Conservation (phyloP, 2,329 filamentous ascomycete species). For the Apiospora malaysiana region DNA sequence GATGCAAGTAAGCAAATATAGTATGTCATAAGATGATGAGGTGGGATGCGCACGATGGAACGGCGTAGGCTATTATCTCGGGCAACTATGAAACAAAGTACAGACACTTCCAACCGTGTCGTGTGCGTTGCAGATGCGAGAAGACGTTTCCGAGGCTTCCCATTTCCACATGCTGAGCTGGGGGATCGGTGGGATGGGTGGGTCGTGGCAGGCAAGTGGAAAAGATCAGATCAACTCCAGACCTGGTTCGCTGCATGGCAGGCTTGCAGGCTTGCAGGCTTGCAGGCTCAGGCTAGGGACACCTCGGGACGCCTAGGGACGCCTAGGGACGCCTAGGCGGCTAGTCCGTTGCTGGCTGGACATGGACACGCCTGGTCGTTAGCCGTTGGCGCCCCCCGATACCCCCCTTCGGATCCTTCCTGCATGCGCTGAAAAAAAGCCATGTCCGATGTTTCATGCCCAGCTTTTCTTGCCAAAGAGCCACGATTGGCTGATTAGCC, state of each 20-base stretch:
- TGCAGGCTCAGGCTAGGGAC: no score
- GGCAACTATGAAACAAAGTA: background rate
- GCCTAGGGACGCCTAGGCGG: no score
- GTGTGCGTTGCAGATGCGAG: slow-evolving; percentile 8
- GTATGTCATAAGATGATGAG: background rate
- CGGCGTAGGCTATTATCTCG: background rate
- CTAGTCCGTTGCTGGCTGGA: no score
- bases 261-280: no score
- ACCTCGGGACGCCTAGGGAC: no score
- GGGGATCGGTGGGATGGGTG: background rate
- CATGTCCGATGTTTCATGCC: slow-evolving; percentile 5
- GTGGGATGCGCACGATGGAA: background rate
- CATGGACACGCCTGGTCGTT: no score
- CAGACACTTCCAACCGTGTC: background rate
- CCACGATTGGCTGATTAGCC: background rate
- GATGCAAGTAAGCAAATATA: background rate
- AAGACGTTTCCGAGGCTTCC: background rate
- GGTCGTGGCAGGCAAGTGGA: background rate
- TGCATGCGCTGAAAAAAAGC: slow-evolving; percentile 7
- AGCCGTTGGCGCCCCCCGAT: background rate
- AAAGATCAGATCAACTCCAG: background rate
- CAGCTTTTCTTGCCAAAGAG: background rate
- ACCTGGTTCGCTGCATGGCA: background rate
- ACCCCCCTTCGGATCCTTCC: background rate
- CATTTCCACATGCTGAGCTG: background rate